Conservation (phyloP, 805 yeast genomes). For the Priceomyces medius region DNA sequence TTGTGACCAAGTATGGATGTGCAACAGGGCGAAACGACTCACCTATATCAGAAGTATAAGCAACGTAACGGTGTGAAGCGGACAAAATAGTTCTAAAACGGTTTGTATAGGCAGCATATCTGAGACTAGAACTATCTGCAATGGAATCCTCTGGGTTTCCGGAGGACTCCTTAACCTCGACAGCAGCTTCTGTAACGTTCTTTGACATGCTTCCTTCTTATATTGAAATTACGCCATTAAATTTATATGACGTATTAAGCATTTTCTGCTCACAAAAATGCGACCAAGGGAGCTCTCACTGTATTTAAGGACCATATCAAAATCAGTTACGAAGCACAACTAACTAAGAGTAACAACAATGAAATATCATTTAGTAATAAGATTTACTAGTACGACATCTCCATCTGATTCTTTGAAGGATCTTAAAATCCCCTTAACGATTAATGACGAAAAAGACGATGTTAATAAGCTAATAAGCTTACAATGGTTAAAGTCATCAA, state of each 20-base stretch:
- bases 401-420: conserved; percentile 21
- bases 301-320: not conserved
- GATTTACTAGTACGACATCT: conserved; percentile 30
- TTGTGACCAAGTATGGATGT: conserved; percentile 59
- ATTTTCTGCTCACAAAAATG: too few relatives aligned
- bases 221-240: too few relatives aligned
- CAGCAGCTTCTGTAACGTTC: not conserved
- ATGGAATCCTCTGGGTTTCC: conserved; percentile 9
- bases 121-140: conserved; percentile 30
- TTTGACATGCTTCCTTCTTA: not conserved
- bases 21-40: conserved; percentile 85
- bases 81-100: conserved; percentile 65
- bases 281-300: too few relatives aligned
- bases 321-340: not conserved
- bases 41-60: conserved; percentile 84
- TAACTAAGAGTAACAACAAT: conserved; percentile 9
- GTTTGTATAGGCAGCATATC: conserved; percentile 84
- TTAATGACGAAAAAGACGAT: conserved; percentile 29
- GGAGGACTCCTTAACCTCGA: conserved; percentile 4
- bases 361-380: conserved; percentile 24
- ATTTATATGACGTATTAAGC: too few relatives aligned
- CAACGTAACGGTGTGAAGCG: conserved; percentile 80
- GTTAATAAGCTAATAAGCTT: conserved; percentile 29
- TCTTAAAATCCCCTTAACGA: conserved; percentile 27
- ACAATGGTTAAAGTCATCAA: conserved; percentile 30